Base-by-base conservation (phyloP, 108 stramenopile species). In the Conticribra weissflogii region DNA sequence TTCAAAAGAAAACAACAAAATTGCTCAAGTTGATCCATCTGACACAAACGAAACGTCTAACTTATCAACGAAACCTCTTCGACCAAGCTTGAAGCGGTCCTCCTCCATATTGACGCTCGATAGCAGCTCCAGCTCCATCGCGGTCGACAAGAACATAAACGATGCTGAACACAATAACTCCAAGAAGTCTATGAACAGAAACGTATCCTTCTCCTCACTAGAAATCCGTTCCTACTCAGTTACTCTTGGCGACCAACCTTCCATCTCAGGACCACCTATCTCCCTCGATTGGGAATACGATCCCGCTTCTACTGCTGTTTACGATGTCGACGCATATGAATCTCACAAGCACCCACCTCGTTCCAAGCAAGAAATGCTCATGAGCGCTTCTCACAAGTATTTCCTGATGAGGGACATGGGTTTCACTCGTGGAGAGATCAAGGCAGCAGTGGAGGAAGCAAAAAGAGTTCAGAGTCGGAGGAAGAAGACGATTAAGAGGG, bases 331-430 rank as follows among this genome's bases (percentile, higher is more conserved):
- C 44, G n/a, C 30, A 0, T 76, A 76, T 34, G 74, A 76, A n/a
- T n/a, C n/a, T n/a, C n/a, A 32, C 8, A 59, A 15, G 22, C 31
- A 4, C 67, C 68, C 3, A 32, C 7, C 5, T 8, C 25, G 4
- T 24, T 33, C 19, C 8, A n/a, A 18, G 31, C 16, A 27, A 59
- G 73, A 85, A 54, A 56, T 89, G 68, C 14, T 81, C 14, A 62
- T 89, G 33, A 60, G 71, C 16, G 68, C 75, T 58, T 55, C 77
- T 30, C 64, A 73, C 15, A 69, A 68, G 28, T 81, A 69, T 33
- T 49, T 85, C 27, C 57, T 89, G 22, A 54, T 83, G 54, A 76
- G 83, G 48, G 76, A 76, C 17, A 76, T 67, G 15, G 84, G 86
- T 2, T 85, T 74, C 52, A 58, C 68, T 4, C 56, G 65, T 32